These are phyloP conservation scores for Takashimella tepidaria DNA, from an alignment of 1,284 basidiomycete genomes.

Conservation along the genomic window DNA sequence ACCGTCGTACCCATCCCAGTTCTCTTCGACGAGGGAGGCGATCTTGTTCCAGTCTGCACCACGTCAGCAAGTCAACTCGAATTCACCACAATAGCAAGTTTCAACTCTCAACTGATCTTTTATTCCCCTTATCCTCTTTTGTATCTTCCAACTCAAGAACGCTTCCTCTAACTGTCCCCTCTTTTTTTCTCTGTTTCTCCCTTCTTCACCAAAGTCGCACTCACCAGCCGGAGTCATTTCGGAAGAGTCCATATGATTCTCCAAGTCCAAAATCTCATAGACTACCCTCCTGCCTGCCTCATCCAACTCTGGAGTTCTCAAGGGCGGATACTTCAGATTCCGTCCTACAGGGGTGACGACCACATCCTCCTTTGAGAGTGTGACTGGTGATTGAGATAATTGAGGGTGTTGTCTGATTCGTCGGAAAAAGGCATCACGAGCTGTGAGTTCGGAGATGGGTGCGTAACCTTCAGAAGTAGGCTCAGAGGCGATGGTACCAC, in stretches of 20 bases:
- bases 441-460: constrained; percentile 31
- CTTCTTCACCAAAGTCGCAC: constrained; percentile 9
- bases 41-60: constrained; percentile 44
- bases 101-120: no score
- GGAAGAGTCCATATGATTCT: constrained; percentile 42
- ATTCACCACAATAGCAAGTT: no score
- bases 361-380: constrained; percentile 3
- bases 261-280: constrained; percentile 44
- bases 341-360: constrained; percentile 11
- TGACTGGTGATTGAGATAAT: constrained; percentile 20
- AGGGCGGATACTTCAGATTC: constrained; percentile 32
- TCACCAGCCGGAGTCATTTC: constrained; percentile 44
- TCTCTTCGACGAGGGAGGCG: constrained; percentile 34
- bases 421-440: constrained; percentile 37
- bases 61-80: not conserved
- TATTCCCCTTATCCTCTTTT: no score
- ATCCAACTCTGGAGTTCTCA: constrained; percentile 38
- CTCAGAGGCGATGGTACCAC: constrained; percentile 43
- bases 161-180: no score
- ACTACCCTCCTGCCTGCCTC: constrained; percentile 29
- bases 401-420: constrained; percentile 44
- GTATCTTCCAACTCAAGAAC: no score
- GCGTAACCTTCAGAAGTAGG: constrained; percentile 35
- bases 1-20: constrained; percentile 42
- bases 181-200: no score